Conservation (phyloP, 1,284 basidiomycete genomes). For the Pseudomicrostroma phylloplanum region DNA sequence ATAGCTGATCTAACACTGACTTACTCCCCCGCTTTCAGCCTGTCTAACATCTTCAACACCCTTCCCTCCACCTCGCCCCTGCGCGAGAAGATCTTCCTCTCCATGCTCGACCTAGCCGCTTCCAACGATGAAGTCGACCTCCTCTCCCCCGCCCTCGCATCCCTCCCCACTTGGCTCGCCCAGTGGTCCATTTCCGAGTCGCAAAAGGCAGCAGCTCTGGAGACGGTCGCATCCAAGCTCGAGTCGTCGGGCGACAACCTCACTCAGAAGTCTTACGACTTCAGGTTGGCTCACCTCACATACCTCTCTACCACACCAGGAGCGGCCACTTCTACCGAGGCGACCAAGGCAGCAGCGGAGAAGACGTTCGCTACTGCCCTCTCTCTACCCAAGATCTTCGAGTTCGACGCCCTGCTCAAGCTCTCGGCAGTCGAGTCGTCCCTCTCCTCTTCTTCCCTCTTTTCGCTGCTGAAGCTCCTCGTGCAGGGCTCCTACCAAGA, state of each 20-base stretch:
- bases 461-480: constrained; percentile 42
- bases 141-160: constrained; percentile 29
- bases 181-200: constrained; percentile 35
- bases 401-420: constrained; percentile 42
- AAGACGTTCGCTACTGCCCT: constrained; percentile 39
- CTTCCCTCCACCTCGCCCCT: constrained; percentile 29
- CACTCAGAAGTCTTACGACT: constrained; percentile 33
- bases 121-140: constrained; percentile 46
- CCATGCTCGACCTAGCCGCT: constrained; percentile 35
- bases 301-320: constrained; percentile 28
- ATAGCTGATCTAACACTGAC: neutral
- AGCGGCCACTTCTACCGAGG: neutral
- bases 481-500: constrained; percentile 32
- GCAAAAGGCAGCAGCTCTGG: constrained; percentile 33
- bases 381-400: constrained; percentile 40
- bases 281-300: constrained; percentile 38
- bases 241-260: constrained; percentile 30
- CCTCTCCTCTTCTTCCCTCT: constrained; percentile 6
- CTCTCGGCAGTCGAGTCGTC: constrained; percentile 31
- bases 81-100: constrained; percentile 33
- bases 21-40: constrained; percentile 14
- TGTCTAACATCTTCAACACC: constrained; percentile 48
- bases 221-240: constrained; percentile 32
- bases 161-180: constrained; percentile 42
- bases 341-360: constrained; percentile 28